Evolutionary conservation across 164 flowering plant genomes (phyloP).

Genomic region (Annona squamosa): DNA sequence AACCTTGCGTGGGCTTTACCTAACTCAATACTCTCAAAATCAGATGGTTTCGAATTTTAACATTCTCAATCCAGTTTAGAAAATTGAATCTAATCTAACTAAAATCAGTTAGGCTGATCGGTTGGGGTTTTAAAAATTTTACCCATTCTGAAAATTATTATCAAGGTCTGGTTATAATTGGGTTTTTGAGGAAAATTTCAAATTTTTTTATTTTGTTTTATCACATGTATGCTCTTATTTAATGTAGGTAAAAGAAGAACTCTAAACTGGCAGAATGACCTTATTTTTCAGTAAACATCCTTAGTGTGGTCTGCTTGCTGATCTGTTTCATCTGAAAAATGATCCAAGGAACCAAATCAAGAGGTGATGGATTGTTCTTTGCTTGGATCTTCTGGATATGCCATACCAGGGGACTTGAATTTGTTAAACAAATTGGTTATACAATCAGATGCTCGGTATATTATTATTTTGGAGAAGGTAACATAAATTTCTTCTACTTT

Average conservation of each 20-base stretch:
- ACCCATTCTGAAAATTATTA: too few relatives aligned
- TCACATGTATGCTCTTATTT: background rate
- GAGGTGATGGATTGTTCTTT: conserved; percentile 67
- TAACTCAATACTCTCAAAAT: too few relatives aligned
- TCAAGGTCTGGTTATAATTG: too few relatives aligned
- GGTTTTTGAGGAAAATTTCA: too few relatives aligned
- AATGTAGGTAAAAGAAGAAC: background rate
- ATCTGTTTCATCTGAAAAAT: conserved; percentile 7
- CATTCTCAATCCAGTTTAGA: too few relatives aligned
- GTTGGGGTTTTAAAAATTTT: too few relatives aligned
- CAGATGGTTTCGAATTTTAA: too few relatives aligned
- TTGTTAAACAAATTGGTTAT: conserved; percentile 45
- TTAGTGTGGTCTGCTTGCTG: conserved; percentile 1
- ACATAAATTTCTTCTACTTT: background rate
- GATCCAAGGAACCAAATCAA: conserved; percentile 59
- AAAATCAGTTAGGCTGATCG: too few relatives aligned
- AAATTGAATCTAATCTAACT: too few relatives aligned
- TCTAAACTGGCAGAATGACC: background rate
- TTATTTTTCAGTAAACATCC: conserved; percentile 1
- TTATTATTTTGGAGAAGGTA: conserved; percentile 91
- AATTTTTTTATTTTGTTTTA: background rate
- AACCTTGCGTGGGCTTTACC: too few relatives aligned
- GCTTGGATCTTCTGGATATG: conserved; percentile 83
- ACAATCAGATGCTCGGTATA: conserved; percentile 79
- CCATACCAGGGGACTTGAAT: conserved; percentile 75